Evolutionary conservation across 495 filamentous ascomycete species (phyloP), one percentile per base, ranked within the genome.

Genomic region (Cetradonia linearis): DNA sequence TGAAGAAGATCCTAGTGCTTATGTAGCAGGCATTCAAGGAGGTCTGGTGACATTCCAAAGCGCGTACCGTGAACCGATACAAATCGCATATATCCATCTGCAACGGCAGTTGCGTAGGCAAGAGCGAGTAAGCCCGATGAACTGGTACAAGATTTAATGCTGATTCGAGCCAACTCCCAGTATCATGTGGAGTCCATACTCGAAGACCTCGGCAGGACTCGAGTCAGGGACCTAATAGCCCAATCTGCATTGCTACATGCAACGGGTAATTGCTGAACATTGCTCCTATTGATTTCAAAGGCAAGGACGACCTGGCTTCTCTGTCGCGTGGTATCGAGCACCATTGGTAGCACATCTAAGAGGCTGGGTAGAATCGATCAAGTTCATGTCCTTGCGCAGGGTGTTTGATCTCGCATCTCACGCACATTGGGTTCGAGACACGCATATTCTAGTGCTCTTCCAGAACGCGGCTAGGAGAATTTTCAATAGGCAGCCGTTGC

Each of bases 1-100:
- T 20, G 20, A 25, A 36, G 23, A 31, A 14, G 14, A 20, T 53
- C 2, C n/a, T 53, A 31, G 28, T 34, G 49, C 27, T 53, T 53
- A 42, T 42, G 38, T 30, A 38, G 36, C 34, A 33, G 38, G 16
- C 27, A 48, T 14, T 34, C 57, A 60, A 60, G 58, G 58, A 42
- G 50, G 50, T 33, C 38, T 60, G 46, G 38, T 60, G 49, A 50
- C 58, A 60, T 60, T 60, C 58, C 58, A 59, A 25, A 38, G 30
- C 58, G 48, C 48, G 34, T 42, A 30, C 58, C 34, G 36, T 59
- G 18, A 4, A 28, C 28, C 46, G 48, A 47, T 37, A 40, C 28
- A 16, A 47, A 27, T 11, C 33, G 16, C n/a, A 46, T 18, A 30
- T 34, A 44, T 31, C 46, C 40, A 44, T 46, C 48, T 52, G 47